Percentiles rank a stretch among this genome's conserved stretches.
Evolutionary conservation across 371 early-diverging fungal genomes (phyloP).

Genomic region (Mortierella sp.): DNA sequence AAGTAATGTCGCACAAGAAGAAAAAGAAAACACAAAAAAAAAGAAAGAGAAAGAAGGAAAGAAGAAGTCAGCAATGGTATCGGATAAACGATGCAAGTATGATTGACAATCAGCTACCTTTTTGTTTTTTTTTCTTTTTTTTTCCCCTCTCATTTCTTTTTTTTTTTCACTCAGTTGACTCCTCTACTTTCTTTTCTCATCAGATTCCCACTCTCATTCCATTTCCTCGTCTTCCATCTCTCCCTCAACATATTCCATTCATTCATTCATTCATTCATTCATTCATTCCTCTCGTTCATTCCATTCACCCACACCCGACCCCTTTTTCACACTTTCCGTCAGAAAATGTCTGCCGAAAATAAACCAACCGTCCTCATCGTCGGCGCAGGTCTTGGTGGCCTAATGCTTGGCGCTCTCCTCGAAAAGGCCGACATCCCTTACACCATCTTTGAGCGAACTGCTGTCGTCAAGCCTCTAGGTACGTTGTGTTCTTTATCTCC

Average conservation of each 20-base stretch:
- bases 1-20: no score
- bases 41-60: no score
- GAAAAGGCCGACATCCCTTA: background rate
- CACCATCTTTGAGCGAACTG: background rate
- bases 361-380: background rate
- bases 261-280: background rate
- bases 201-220: no score
- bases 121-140: no score
- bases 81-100: no score
- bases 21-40: no score
- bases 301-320: background rate
- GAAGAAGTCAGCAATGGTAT: no score
- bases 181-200: no score
- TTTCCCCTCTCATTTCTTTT: no score
- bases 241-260: background rate
- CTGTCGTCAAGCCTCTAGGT: background rate
- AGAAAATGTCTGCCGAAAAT: background rate
- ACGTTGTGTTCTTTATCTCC: background rate
- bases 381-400: background rate
- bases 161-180: no score
- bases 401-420: background rate
- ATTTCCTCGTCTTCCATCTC: background rate
- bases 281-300: background rate
- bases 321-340: background rate
- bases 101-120: no score